Percentiles rank a stretch among this genome's conserved stretches.
Conservation (phyloP, 768 basidiomycete species). For the Lactarius indigo region DNA sequence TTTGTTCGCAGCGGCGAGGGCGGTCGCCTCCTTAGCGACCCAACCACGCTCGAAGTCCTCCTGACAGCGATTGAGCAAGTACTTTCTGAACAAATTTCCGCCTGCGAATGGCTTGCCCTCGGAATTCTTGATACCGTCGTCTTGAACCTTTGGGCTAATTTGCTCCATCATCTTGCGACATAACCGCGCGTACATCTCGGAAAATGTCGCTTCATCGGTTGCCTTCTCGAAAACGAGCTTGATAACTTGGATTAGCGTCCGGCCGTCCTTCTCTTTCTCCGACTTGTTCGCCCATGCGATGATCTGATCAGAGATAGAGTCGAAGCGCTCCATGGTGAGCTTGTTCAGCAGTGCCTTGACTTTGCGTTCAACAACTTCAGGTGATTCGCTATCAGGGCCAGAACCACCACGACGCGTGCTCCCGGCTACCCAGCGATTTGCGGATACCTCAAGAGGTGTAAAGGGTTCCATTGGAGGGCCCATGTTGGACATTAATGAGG, state of each 20-base stretch:
- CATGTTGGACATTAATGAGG: constrained; percentile 29
- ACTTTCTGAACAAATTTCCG: constrained; percentile 94
- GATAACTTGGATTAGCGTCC: constrained; percentile 94
- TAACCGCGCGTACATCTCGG: constrained; percentile 94
- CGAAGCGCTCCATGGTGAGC: constrained; percentile 95
- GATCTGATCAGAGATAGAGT: constrained; percentile 93
- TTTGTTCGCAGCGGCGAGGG: constrained; percentile 81
- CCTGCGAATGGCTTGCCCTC: constrained; percentile 91
- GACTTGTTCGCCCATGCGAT: constrained; percentile 94
- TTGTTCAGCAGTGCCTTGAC: constrained; percentile 92
- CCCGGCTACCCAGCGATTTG: constrained; percentile 74
- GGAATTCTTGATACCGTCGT: constrained; percentile 75
- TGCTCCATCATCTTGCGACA: constrained; percentile 96
- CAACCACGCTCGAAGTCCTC: constrained; percentile 98
- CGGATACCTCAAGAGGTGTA: constrained; percentile 71
- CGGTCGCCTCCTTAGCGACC: constrained; percentile 83
- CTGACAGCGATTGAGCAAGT: constrained; percentile 93
- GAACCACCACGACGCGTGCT: constrained; percentile 43
- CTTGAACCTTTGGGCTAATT: constrained; percentile 83
- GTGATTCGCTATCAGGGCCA: constrained; percentile 57
- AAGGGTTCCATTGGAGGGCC: constrained; percentile 57
- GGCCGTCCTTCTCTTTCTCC: constrained; percentile 87
- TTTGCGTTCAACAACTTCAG: constrained; percentile 88
- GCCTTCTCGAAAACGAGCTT: constrained; percentile 96
- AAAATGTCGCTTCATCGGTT: constrained; percentile 93